Evolutionary conservation across 129 eudicot species (phyloP), one percentile per base, ranked within the genome.

Genomic region (Pseudognaphalium luteoalbum): DNA sequence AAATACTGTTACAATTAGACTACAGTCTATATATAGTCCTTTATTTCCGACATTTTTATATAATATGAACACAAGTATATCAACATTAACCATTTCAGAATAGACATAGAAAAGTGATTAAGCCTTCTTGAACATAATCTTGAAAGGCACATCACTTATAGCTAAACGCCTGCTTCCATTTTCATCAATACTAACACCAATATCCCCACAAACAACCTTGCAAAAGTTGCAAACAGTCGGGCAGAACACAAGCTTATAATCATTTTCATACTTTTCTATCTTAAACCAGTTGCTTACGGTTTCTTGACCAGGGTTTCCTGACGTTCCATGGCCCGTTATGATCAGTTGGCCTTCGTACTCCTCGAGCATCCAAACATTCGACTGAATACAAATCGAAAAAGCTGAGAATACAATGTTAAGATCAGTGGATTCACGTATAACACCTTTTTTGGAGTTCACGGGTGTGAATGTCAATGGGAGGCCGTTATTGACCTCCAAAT

Each of bases 261-360:
- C 79, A 25, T 22, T 12, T 9, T 33, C 80, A 60, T 39, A 84
- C 17, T 78, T 75, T n/a, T 81, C 85, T 16, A 87, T 84, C 82
- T 81, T 84, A 78, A 88, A 88, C 94, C 94, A 88, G 37, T 81
- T 86, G 52, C 82, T 74, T 15, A 89, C 4, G 9, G 91, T 89
- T 44, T 83, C 75, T 5, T 1, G 80, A 87, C 71, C 71, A 7
- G 52, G 52, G 74, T 83, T 86, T 33, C 93, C 89, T 52, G 78
- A 58, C n/a, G 37, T 73, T 10, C 91, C 94, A 3, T 35, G 70
- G n/a, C 75, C 81, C 15, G 82, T 62, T 4, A 86, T 67, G 8
- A 84, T 70, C 21, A 60, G 76, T 22, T 78, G 54, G 14, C 81
- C 83, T 5, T 88, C 82, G 6, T 58, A 79, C 10, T 44, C 47